Conservation (phyloP, 1,284 basidiomycete species). For the Cryptococcus neoformans region DNA sequence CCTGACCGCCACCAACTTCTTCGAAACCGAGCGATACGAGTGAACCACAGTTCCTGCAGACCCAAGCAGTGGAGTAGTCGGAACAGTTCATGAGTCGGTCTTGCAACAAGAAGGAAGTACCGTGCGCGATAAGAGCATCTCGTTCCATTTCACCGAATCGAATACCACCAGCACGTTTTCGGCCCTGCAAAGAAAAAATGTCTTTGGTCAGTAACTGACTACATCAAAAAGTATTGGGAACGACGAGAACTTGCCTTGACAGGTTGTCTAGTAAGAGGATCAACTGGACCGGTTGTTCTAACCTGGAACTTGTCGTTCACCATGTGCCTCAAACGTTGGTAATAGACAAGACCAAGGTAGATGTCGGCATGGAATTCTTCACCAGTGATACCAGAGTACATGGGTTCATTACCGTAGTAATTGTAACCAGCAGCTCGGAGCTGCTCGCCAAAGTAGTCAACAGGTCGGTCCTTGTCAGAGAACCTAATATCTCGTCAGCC, state of each 20-base stretch:
- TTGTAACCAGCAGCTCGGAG: slow-evolving; percentile 94
- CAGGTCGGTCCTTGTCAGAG: slow-evolving; percentile 90
- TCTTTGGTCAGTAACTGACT: not conserved
- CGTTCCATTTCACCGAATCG: slow-evolving; percentile 99
- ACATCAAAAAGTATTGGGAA: not conserved
- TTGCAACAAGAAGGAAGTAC: slow-evolving; percentile 95
- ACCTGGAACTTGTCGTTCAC: slow-evolving; percentile 99
- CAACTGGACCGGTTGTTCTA: slow-evolving; percentile 94
- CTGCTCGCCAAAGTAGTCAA: slow-evolving; percentile 97
- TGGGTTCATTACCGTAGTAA: slow-evolving; percentile 98
- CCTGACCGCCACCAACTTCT: slow-evolving; percentile 65
- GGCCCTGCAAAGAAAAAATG: slow-evolving; percentile 59
- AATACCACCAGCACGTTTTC: slow-evolving; percentile 97
- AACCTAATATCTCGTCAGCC: slow-evolving; percentile 59
- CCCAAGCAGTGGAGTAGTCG: slow-evolving; percentile 98
- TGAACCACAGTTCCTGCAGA: slow-evolving; percentile 93
- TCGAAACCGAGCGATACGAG: slow-evolving; percentile 95
- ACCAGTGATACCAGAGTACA: slow-evolving; percentile 99
- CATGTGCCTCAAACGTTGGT: slow-evolving; percentile 98
- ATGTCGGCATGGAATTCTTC: slow-evolving; percentile 98
- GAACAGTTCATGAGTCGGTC: slow-evolving; percentile 99
- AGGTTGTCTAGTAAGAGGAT: slow-evolving; percentile 92
- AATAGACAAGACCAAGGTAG: slow-evolving; percentile 97
- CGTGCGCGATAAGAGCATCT: slow-evolving; percentile 96
- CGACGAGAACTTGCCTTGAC: slow-evolving; percentile 68